Base-by-base conservation (phyloP, 176 grass and related monocot genomes). In the Bonia amplexicaulis region DNA sequence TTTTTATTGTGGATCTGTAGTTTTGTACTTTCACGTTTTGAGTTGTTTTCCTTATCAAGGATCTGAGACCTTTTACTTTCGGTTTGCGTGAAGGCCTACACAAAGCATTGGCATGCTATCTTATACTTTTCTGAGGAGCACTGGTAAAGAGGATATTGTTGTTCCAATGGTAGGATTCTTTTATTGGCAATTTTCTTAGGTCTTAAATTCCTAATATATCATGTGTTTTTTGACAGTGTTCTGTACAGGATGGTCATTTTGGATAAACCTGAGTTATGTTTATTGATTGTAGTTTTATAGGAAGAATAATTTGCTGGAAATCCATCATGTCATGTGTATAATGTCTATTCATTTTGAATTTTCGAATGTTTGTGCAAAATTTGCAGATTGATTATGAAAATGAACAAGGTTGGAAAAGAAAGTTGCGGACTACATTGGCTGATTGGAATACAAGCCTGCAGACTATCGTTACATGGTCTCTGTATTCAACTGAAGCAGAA, bases 91-190 rank as follows among this genome's bases (percentile, higher is more conserved):
- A 80, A 98, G 96, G 83, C 83, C 88, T 77, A 98, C 93, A 19
- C 91, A 95, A 89, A 98, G 89, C 82, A 93, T 98, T 87, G 96
- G 96, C 63, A 98, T 98, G 90, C 80, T 98, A 85, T 98, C 96
- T 27, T 98, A 95, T 81, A 98, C 96, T 19, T 98, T 98, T 89
- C 48, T 98, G 59, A 95, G 83, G 87, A 92, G 81, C 86, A 96
- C 91, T 0, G 67, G 78, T 20, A 99, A 94, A 92, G 93, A 99
- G 86, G 96, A 99, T 62, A 96, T 94, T 55, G 79, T 96, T 85
- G 96, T 99, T 92, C 96, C 96, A 71, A 99, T 99, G 96, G 96
- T 99, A 96, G 63, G 72, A 29, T 82, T 41, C 60, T 3, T 79
- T 55, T 42, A 54, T 80, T 72, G 6, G 53, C 19, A 74, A 49